A percentile compares a stretch with the other conserved stretches of the same genome.
These are phyloP conservation scores for Papiliotrema terrestris DNA, from an alignment of 1,284 basidiomycete genomes.

Conservation along the genomic window DNA sequence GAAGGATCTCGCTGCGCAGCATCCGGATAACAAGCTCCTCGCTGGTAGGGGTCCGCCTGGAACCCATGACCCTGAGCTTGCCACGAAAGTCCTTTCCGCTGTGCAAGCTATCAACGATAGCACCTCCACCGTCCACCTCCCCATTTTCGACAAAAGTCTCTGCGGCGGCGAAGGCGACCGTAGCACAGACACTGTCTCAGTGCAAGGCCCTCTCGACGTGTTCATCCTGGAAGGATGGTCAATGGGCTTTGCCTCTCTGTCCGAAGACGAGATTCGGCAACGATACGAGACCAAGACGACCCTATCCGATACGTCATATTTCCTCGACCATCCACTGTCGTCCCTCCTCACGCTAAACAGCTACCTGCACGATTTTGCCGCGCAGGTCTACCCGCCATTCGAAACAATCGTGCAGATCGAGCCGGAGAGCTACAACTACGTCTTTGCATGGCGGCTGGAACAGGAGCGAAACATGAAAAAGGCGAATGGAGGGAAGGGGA, in stretches of 20 bases:
- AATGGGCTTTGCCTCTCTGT: slow-evolving; percentile 48
- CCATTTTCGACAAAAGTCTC: slow-evolving; percentile 82
- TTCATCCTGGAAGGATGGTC: slow-evolving; percentile 66
- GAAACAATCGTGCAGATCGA: slow-evolving; percentile 29
- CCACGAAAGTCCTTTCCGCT: slow-evolving; percentile 7
- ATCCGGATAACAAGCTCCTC: slow-evolving; percentile 37
- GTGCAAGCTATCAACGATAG: slow-evolving; percentile 16
- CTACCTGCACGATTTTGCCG: slow-evolving; percentile 25
- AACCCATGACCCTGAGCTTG: slow-evolving; percentile 38
- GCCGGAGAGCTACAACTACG: slow-evolving; percentile 33
- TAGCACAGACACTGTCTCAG: slow-evolving; percentile 46
- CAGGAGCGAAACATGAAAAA: slow-evolving; percentile 86
- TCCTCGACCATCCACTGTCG: slow-evolving; percentile 20
- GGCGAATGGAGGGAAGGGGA: slow-evolving; percentile 74
- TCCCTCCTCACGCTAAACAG: slow-evolving; percentile 29
- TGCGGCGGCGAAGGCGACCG: slow-evolving; percentile 80
- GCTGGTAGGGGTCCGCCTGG: slow-evolving; percentile 44
- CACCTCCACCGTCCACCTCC: slow-evolving; percentile 56
- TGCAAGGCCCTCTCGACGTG: slow-evolving; percentile 63
- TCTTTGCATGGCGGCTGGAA: slow-evolving; percentile 66
- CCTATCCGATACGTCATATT: slow-evolving; percentile 21
- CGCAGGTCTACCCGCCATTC: slow-evolving; percentile 28
- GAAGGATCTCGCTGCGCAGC: slow-evolving; percentile 20
- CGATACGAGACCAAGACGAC: slow-evolving; percentile 30
- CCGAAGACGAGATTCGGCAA: slow-evolving; percentile 40